These are phyloP conservation scores for Cytospora chrysosperma DNA, from an alignment of 2,329 filamentous ascomycete genomes.

Conservation along the genomic window DNA sequence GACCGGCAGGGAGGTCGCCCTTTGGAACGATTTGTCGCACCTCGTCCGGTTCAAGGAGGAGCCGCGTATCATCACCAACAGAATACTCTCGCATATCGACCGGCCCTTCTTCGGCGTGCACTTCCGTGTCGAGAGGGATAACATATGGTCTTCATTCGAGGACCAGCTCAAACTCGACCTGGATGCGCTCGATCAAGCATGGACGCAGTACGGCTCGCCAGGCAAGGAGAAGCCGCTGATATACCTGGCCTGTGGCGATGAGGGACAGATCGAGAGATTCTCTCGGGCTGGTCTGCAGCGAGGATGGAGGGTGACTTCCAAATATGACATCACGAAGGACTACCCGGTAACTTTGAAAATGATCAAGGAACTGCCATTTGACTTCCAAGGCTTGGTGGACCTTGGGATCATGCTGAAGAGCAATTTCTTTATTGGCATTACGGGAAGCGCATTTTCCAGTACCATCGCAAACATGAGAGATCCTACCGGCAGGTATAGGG, in stretches of 20 bases:
- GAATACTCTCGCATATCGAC: constrained; percentile 29
- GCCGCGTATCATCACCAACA: constrained; percentile 29
- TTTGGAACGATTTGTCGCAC: constrained; percentile 37
- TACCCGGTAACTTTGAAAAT: constrained; percentile 26
- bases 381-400: constrained; percentile 34
- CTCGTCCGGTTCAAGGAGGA: constrained; percentile 34
- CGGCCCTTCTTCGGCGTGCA: constrained; percentile 36
- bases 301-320: constrained; percentile 38
- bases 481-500: constrained; percentile 32
- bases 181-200: constrained; percentile 35
- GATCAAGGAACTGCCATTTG: constrained; percentile 31
- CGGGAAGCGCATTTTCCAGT: constrained; percentile 32
- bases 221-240: constrained; percentile 31
- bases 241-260: constrained; percentile 38
- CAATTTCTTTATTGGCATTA: constrained; percentile 33
- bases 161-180: constrained; percentile 35
- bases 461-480: constrained; percentile 32
- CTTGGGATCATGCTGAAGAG: constrained; percentile 32
- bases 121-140: constrained; percentile 38
- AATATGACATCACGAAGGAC: constrained; percentile 31
- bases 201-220: constrained; percentile 29
- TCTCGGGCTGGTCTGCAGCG: constrained; percentile 30
- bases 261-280: constrained; percentile 34
- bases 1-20: constrained; percentile 33
- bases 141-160: constrained; percentile 37